Conservation (phyloP, 257 asterid genomes). For the Linderniella brevidens region DNA sequence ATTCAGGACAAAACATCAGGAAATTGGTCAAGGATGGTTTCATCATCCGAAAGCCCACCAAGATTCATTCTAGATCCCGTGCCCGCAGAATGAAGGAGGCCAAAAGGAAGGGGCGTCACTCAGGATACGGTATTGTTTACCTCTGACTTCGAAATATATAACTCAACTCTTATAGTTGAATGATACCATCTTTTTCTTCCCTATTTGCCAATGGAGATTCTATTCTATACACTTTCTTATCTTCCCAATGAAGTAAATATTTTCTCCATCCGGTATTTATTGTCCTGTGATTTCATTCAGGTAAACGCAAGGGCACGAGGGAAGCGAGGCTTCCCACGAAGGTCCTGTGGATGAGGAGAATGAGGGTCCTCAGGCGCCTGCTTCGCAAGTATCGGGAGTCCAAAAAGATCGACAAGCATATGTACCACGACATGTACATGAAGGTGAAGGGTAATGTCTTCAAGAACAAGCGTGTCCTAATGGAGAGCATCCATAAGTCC, state of each 20-base stretch:
- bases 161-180: no score
- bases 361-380: neutral
- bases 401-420: conserved; percentile 1
- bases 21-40: conserved; percentile 2
- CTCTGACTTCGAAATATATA: no score
- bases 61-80: neutral
- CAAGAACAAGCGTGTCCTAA: conserved; percentile 1
- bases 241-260: no score
- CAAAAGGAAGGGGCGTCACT: neutral
- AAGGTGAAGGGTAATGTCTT: conserved; percentile 1
- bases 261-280: neutral
- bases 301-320: neutral
- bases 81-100: conserved; percentile 1
- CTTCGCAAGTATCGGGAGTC: neutral
- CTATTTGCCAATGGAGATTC: no score
- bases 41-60: conserved; percentile 4
- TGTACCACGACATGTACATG: neutral
- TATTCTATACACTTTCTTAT: no score
- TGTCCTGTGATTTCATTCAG: neutral
- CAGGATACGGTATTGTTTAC: conserved; percentile 3
- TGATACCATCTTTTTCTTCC: no score
- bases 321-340: neutral
- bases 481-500: conserved; percentile 3
- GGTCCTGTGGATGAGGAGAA: conserved; percentile 1
- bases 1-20: conserved; percentile 1